Percentiles rank a stretch among this genome's conserved stretches.
These are phyloP conservation scores for Prunus fruticosa DNA, from an alignment of 306 rosid species.

Conservation along the genomic window DNA sequence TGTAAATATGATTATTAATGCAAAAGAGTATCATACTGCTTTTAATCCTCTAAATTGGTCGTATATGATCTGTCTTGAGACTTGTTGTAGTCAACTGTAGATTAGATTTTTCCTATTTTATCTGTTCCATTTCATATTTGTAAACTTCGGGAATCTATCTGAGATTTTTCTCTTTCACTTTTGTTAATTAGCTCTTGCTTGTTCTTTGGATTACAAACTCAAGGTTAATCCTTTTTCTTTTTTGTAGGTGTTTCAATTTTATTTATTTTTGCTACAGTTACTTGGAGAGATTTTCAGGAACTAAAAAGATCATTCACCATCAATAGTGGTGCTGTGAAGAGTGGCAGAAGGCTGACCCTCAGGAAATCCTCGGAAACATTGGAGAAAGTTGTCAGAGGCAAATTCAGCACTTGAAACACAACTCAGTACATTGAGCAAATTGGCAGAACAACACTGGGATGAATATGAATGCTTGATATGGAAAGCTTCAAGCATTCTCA, in stretches of 20 bases:
- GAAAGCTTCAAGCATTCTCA: conserved; percentile 59
- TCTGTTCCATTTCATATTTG: too few species aligned
- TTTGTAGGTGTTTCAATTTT: too few species aligned
- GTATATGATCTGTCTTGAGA: too few species aligned
- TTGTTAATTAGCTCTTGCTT: too few species aligned
- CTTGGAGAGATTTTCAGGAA: conserved; percentile 99
- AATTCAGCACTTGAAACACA: conserved; percentile 75
- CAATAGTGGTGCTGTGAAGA: conserved; percentile 97
- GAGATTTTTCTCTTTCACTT: too few species aligned
- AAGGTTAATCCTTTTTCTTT: too few species aligned
- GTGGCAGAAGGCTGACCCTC: conserved; percentile 90
- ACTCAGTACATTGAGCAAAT: conserved; percentile 52
- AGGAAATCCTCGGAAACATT: conserved; percentile 63
- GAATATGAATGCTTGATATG: conserved; percentile 60
- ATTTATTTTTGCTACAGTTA: conserved; percentile 39
- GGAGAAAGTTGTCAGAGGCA: conserved; percentile 78
- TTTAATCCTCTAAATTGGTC: not conserved
- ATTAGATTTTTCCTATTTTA: too few species aligned
- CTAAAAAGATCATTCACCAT: conserved; percentile 94
- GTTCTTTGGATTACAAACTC: too few species aligned
- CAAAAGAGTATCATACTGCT: not conserved
- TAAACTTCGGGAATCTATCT: too few species aligned
- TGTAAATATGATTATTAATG: conserved; percentile 1
- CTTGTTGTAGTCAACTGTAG: too few species aligned
- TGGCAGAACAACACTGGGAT: conserved; percentile 83